Conservation (phyloP, 2,329 filamentous ascomycete species). For the Parastagonospora avenae region DNA sequence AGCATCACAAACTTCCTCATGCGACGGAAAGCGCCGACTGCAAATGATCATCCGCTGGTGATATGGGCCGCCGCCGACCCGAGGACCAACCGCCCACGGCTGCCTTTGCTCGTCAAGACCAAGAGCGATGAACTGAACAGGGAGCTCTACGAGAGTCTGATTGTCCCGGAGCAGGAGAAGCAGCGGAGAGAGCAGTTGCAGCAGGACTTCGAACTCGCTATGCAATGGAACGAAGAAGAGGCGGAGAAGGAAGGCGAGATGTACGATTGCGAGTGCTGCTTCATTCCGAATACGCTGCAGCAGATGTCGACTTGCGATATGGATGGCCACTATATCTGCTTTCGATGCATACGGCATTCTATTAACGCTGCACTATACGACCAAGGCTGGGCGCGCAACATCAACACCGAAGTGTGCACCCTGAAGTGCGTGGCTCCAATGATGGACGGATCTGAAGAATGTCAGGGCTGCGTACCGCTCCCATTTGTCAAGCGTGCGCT, state of each 20-base stretch:
- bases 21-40: slow-evolving; percentile 63
- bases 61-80: slow-evolving; percentile 64
- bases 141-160: slow-evolving; percentile 55
- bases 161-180: slow-evolving; percentile 49
- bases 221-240: slow-evolving; percentile 55
- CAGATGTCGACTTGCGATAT: slow-evolving; percentile 73
- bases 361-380: slow-evolving; percentile 89
- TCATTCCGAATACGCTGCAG: slow-evolving; percentile 71
- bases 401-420: slow-evolving; percentile 73
- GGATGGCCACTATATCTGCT: slow-evolving; percentile 75
- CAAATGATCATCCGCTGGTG: slow-evolving; percentile 64
- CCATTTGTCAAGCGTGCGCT: slow-evolving; percentile 76
- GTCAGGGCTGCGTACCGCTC: slow-evolving; percentile 72
- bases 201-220: slow-evolving; percentile 50
- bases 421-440: slow-evolving; percentile 83
- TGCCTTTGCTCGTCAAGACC: slow-evolving; percentile 69
- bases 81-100: slow-evolving; percentile 58
- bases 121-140: slow-evolving; percentile 62
- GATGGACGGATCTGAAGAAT: slow-evolving; percentile 57
- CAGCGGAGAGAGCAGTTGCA: slow-evolving; percentile 47
- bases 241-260: slow-evolving; percentile 54
- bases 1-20: slow-evolving; percentile 73
- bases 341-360: slow-evolving; percentile 80
- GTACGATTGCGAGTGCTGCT: slow-evolving; percentile 80
- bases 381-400: slow-evolving; percentile 84